These are phyloP conservation scores for Lablab purpureus DNA, from an alignment of 306 rosid genomes.

Conservation along the genomic window DNA sequence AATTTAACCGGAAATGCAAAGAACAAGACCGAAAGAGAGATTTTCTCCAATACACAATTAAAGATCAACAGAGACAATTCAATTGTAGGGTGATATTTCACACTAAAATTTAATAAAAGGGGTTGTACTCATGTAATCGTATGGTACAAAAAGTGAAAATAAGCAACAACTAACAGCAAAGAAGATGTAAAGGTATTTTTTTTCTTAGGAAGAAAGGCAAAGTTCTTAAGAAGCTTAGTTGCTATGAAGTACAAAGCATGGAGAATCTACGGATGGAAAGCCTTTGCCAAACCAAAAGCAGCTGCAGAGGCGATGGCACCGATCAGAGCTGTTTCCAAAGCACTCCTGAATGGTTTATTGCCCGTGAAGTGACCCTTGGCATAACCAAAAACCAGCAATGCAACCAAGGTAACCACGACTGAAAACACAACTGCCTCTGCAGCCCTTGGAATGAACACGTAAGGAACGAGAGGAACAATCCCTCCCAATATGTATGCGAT, in stretches of 20 bases:
- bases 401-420: constrained; percentile 64
- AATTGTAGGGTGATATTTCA: background rate
- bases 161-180: background rate
- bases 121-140: background rate
- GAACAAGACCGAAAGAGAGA: too few relatives aligned
- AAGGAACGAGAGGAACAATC: constrained; percentile 76
- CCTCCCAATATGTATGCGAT: constrained; percentile 86
- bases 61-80: background rate
- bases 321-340: constrained; percentile 78
- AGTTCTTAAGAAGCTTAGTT: background rate
- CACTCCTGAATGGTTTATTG: constrained; percentile 73
- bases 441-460: constrained; percentile 70
- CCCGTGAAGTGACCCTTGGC: constrained; percentile 90
- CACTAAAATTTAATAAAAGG: background rate
- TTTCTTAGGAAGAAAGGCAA: background rate
- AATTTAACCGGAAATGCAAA: too few relatives aligned
- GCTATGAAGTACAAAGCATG: background rate
- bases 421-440: constrained; percentile 71
- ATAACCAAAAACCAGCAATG: constrained; percentile 79
- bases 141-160: constrained; percentile 1
- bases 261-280: constrained; percentile 57
- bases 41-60: too few relatives aligned
- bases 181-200: background rate
- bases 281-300: constrained; percentile 85
- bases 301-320: constrained; percentile 91